These are phyloP conservation scores for Dispira simplex DNA, from an alignment of 192 early-diverging fungal genomes.

Conservation along the genomic window DNA sequence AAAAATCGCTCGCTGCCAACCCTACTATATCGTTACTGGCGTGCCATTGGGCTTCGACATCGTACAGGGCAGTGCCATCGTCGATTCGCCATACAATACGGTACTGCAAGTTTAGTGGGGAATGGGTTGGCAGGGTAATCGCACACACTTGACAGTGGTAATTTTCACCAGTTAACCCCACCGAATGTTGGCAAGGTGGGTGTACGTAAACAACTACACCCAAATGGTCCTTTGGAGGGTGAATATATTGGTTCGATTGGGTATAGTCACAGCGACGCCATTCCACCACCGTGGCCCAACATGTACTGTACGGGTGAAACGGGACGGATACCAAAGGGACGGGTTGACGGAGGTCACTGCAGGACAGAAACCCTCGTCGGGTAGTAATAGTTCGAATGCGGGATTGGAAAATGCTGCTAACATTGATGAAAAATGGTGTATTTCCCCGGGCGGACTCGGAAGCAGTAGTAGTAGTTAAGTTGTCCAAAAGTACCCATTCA, in stretches of 20 bases:
- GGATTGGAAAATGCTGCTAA: background rate
- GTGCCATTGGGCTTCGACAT: background rate
- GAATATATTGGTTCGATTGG: background rate
- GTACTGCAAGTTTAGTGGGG: background rate
- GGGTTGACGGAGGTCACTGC: background rate
- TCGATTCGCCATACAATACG: slow-evolving; percentile 3
- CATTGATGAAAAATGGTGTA: background rate
- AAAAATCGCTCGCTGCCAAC: background rate
- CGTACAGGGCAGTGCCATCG: background rate
- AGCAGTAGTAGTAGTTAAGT: slow-evolving; percentile 9
- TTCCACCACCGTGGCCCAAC: background rate
- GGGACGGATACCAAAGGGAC: background rate
- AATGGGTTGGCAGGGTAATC: background rate
- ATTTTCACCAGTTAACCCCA: background rate
- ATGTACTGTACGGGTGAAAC: background rate
- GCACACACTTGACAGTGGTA: slow-evolving; percentile 3
- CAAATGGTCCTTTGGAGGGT: slow-evolving; percentile 1
- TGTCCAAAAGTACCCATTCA: slow-evolving; percentile 20
- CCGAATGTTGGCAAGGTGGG: background rate
- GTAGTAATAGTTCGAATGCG: slow-evolving; percentile 3
- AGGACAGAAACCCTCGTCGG: slow-evolving; percentile 4
- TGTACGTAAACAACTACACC: background rate
- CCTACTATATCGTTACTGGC: background rate
- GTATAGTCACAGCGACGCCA: background rate
- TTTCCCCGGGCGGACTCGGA: background rate